Evolutionary conservation across 2,329 filamentous ascomycete genomes (phyloP).

Genomic region (Penicillium sp.): DNA sequence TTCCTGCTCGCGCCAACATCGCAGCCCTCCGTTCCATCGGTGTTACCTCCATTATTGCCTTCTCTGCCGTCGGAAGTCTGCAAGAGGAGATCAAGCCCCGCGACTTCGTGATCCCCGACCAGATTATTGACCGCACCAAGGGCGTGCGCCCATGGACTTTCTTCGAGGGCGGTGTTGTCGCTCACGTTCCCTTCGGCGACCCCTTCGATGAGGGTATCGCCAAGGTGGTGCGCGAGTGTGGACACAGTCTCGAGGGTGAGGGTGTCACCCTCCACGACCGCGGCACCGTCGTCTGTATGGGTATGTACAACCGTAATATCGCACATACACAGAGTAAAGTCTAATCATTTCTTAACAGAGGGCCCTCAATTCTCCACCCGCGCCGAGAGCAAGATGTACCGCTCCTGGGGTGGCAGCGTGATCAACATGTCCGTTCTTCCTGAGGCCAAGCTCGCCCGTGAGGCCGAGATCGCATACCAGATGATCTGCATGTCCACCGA

Average conservation of each 20-base stretch:
- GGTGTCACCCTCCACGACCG: slow-evolving; percentile 81
- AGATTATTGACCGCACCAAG: slow-evolving; percentile 97
- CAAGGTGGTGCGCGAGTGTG: slow-evolving; percentile 75
- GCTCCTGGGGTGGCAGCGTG: slow-evolving; percentile 86
- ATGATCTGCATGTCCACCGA: slow-evolving; percentile 99
- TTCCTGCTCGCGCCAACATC: slow-evolving; percentile 94
- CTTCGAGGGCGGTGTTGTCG: slow-evolving; percentile 80
- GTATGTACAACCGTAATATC: slow-evolving; percentile 52
- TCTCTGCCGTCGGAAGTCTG: slow-evolving; percentile 90
- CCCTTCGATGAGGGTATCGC: slow-evolving; percentile 84
- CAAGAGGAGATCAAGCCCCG: slow-evolving; percentile 91
- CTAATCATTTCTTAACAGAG: slow-evolving; percentile 55
- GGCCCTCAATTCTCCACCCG: slow-evolving; percentile 98
- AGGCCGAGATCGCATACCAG: slow-evolving; percentile 95
- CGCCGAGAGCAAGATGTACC: slow-evolving; percentile 94
- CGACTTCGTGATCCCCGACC: slow-evolving; percentile 95
- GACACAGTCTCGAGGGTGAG: slow-evolving; percentile 75
- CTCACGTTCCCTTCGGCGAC: slow-evolving; percentile 93
- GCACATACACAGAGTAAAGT: not conserved
- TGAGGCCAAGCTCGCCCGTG: slow-evolving; percentile 92
- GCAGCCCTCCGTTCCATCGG: slow-evolving; percentile 92
- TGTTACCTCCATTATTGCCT: slow-evolving; percentile 88
- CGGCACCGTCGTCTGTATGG: slow-evolving; percentile 90
- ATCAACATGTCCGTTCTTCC: slow-evolving; percentile 99
- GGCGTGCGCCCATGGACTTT: slow-evolving; percentile 93